Percentiles rank a stretch among this genome's conserved stretches.
Evolutionary conservation across 192 early-diverging fungal genomes (phyloP).

Genomic region (Coemansia sp.): DNA sequence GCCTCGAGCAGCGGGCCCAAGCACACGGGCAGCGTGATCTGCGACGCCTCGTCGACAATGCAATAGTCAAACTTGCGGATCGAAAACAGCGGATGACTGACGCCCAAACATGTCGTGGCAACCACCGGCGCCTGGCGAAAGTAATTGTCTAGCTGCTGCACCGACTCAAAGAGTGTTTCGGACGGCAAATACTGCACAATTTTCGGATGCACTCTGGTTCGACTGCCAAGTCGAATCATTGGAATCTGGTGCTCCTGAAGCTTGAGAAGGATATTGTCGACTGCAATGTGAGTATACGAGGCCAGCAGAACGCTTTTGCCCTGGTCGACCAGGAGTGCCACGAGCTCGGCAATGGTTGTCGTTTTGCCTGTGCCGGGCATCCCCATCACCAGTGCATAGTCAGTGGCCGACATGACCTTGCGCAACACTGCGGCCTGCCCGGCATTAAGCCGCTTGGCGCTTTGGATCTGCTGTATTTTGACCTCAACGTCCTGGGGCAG

Average conservation of each 20-base stretch:
- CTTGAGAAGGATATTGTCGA: constrained; percentile 90
- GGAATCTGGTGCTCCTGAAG: constrained; percentile 58
- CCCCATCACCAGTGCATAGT: constrained; percentile 88
- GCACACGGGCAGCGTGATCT: constrained; percentile 86
- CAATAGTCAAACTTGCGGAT: constrained; percentile 87
- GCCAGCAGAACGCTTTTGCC: constrained; percentile 80
- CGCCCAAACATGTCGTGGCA: constrained; percentile 85
- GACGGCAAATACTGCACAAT: constrained; percentile 38
- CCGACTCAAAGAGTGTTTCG: constrained; percentile 46
- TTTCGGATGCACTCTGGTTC: constrained; percentile 56
- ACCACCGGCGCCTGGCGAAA: constrained; percentile 67
- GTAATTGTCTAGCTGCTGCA: constrained; percentile 56
- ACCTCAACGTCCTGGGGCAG: constrained; percentile 16
- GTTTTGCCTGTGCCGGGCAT: constrained; percentile 99
- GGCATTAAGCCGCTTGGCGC: constrained; percentile 55
- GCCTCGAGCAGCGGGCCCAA: constrained; percentile 82
- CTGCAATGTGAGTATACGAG: constrained; percentile 88
- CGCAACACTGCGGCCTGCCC: constrained; percentile 69
- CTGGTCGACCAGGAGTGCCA: constrained; percentile 58
- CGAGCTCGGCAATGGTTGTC: constrained; percentile 77
- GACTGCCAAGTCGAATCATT: constrained; percentile 73
- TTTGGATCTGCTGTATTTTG: constrained; percentile 6
- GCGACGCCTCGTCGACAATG: constrained; percentile 95
- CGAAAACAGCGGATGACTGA: constrained; percentile 70
- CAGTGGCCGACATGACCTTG: constrained; percentile 68